Evolutionary conservation across 805 yeast genomes (phyloP).

Genomic region (Cephaloascus albidus): DNA sequence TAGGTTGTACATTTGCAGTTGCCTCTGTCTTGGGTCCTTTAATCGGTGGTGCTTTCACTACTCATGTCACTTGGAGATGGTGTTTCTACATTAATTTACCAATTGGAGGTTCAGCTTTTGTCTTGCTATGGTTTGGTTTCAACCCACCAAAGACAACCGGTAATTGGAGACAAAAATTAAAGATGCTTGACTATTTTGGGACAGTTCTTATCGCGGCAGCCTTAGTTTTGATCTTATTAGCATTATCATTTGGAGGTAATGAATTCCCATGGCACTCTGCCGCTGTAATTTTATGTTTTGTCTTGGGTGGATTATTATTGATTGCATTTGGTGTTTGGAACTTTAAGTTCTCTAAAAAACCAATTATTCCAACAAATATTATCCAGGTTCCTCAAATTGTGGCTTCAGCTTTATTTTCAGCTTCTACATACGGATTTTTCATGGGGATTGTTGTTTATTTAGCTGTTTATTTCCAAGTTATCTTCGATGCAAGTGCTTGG

Average conservation of each 20-base stretch:
- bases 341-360: constrained; percentile 30
- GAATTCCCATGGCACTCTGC: constrained; percentile 45
- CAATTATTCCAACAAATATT: constrained; percentile 35
- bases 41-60: constrained; percentile 57
- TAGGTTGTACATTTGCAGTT: constrained; percentile 35
- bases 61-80: constrained; percentile 65
- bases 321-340: constrained; percentile 28
- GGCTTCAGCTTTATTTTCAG: constrained; percentile 25
- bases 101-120: constrained; percentile 43
- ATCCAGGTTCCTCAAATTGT: constrained; percentile 23
- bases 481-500: constrained; percentile 29
- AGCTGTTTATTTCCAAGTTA: constrained; percentile 41
- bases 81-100: constrained; percentile 67
- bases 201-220: constrained; percentile 31
- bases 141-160: constrained; percentile 39
- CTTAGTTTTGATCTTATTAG: constrained; percentile 35
- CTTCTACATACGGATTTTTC: constrained; percentile 27
- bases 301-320: constrained; percentile 31
- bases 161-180: constrained; percentile 23
- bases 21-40: constrained; percentile 55
- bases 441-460: constrained; percentile 23
- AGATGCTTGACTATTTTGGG: constrained; percentile 40
- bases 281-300: constrained; percentile 38
- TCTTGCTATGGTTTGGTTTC: constrained; percentile 27
- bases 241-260: constrained; percentile 45